A percentile compares a stretch with the other conserved stretches of the same genome.
phyloP scores from a whole-genome alignment of 495 filamentous ascomycete genomes.

The Rostrohypoxylon terebratum region DNA sequence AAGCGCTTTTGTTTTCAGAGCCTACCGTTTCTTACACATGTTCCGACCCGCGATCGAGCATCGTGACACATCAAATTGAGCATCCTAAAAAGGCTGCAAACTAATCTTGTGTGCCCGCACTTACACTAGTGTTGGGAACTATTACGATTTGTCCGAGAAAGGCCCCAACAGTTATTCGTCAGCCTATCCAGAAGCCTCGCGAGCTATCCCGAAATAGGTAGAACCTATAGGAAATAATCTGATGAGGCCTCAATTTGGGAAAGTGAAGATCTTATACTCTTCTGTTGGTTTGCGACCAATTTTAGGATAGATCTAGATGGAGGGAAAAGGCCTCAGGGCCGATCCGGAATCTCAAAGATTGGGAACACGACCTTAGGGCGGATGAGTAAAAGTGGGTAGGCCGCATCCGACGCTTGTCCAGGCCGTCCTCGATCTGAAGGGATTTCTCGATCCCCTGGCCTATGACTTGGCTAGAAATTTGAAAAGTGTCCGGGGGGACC shows the following conservation, averaged over 20 bases:
- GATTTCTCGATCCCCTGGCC: conserved; percentile 19
- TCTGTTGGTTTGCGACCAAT: conserved; percentile 21
- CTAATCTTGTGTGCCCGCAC: conserved; percentile 4
- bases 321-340: conserved; percentile 2
- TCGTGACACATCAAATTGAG: conserved; percentile 28
- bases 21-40: conserved; percentile 38
- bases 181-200: neutral
- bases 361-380: conserved; percentile 14
- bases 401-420: conserved; percentile 15
- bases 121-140: conserved; percentile 12
- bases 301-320: conserved; percentile 28
- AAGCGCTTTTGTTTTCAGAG: conserved; percentile 5
- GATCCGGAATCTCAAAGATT: conserved; percentile 30
- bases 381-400: conserved; percentile 16
- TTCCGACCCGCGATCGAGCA: conserved; percentile 22
- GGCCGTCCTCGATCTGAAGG: conserved; percentile 18
- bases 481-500: conserved; percentile 33
- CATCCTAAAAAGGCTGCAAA: conserved; percentile 15
- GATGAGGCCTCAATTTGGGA: conserved; percentile 15
- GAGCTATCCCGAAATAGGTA: neutral
- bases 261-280: conserved; percentile 28
- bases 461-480: conserved; percentile 34
- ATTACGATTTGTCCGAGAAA: conserved; percentile 5
- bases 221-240: conserved; percentile 1
- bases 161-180: neutral